A percentile compares a stretch with the other conserved stretches of the same genome.
Evolutionary conservation across 768 basidiomycete species (phyloP).

Genomic region (Amanita exitialis): DNA sequence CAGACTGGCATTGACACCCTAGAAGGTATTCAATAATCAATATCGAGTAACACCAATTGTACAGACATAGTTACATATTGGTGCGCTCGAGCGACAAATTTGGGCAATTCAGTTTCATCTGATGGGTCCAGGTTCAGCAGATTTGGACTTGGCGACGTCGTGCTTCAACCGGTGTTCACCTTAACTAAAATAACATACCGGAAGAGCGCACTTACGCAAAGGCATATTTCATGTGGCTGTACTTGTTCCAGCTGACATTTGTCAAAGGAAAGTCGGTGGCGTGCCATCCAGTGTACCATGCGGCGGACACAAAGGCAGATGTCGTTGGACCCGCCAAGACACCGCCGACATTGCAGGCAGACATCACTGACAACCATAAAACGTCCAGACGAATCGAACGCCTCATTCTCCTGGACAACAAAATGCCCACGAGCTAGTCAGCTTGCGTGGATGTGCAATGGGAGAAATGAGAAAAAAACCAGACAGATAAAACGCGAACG

Average conservation of each 20-base stretch:
- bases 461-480: not conserved
- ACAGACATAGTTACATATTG: slow-evolving; percentile 20
- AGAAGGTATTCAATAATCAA: not conserved
- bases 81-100: slow-evolving; percentile 42
- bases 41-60: not conserved
- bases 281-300: slow-evolving; percentile 43
- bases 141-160: slow-evolving; percentile 24
- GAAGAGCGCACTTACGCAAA: slow-evolving; percentile 39
- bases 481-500: not conserved
- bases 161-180: slow-evolving; percentile 22
- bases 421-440: not conserved
- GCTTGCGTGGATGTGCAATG: not conserved
- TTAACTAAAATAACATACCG: slow-evolving; percentile 2
- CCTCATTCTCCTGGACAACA: not conserved
- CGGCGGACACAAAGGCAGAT: slow-evolving; percentile 19
- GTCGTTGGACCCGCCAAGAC: not conserved
- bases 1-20: slow-evolving; percentile 48
- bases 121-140: slow-evolving; percentile 20
- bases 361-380: not conserved
- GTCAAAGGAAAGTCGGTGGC: slow-evolving; percentile 29
- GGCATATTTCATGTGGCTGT: slow-evolving; percentile 46
- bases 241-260: slow-evolving; percentile 39
- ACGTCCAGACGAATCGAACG: not conserved
- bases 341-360: not conserved
- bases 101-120: slow-evolving; percentile 35